These are phyloP conservation scores for Aquilaria agallochum DNA, from an alignment of 441 rosid genomes.

Conservation along the genomic window DNA sequence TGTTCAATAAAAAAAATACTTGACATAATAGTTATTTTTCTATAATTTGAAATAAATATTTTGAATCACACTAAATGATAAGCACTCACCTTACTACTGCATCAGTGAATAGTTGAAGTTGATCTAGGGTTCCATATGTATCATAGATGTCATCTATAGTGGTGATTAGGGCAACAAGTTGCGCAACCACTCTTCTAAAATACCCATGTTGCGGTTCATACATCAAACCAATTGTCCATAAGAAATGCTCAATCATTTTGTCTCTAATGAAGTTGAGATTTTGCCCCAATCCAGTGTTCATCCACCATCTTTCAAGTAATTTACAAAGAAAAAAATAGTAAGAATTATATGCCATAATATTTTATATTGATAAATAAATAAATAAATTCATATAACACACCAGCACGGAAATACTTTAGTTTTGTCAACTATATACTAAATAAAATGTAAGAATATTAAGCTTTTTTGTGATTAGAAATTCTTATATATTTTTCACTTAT, in stretches of 20 bases:
- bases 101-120: conserved; percentile 30
- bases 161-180: conserved; percentile 17
- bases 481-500: too few relatives aligned
- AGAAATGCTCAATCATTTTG: conserved; percentile 25
- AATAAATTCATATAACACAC: too few relatives aligned
- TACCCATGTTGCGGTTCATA: conserved; percentile 17
- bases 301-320: conserved; percentile 32
- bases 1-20: too few relatives aligned
- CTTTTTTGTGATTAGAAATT: too few relatives aligned
- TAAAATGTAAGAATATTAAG: too few relatives aligned
- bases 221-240: conserved; percentile 27
- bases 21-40: too few relatives aligned
- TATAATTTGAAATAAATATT: too few relatives aligned
- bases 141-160: conserved; percentile 30
- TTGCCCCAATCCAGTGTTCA: conserved; percentile 12
- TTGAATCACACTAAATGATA: neutral
- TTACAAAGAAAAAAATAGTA: neutral
- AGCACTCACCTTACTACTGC: conserved; percentile 17
- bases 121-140: conserved; percentile 33
- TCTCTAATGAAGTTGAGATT: conserved; percentile 32
- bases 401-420: too few relatives aligned
- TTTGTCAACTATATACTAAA: too few relatives aligned
- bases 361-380: too few relatives aligned
- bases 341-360: too few relatives aligned
- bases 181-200: conserved; percentile 11